Evolutionary conservation across 257 asterid genomes (phyloP).

Genomic region (Nicotiana paniculata): DNA sequence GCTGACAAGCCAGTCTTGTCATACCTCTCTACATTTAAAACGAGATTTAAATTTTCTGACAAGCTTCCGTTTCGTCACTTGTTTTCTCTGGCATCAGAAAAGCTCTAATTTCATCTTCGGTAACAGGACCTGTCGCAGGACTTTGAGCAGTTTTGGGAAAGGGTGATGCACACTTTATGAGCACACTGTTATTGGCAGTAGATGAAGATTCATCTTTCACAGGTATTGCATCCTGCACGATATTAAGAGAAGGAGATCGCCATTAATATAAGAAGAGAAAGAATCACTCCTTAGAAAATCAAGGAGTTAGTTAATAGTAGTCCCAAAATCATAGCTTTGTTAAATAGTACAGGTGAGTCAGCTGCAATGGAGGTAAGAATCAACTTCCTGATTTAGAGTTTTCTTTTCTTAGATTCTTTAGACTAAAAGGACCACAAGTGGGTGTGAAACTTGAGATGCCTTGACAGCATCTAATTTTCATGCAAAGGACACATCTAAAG

Average conservation of each 20-base stretch:
- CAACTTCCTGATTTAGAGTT: too few relatives aligned
- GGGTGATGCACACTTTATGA: conserved; percentile 45
- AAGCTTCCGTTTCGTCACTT: conserved; percentile 82
- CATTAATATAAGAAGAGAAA: background rate
- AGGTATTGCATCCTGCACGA: conserved; percentile 54
- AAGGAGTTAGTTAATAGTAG: background rate
- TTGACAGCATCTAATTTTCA: background rate
- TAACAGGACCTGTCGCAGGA: conserved; percentile 62
- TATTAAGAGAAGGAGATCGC: background rate
- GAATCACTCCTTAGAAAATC: background rate
- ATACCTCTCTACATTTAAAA: conserved; percentile 73
- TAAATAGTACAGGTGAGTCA: background rate
- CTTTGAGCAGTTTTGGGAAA: conserved; percentile 41
- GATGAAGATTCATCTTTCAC: conserved; percentile 51
- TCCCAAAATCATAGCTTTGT: background rate
- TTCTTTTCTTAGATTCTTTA: too few relatives aligned
- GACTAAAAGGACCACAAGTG: too few relatives aligned
- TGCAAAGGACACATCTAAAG: background rate
- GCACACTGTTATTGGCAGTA: conserved; percentile 32
- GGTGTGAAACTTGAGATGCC: too few relatives aligned
- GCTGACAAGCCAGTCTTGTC: background rate
- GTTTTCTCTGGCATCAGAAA: conserved; percentile 58
- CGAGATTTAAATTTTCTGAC: conserved; percentile 82
- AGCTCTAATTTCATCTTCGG: conserved; percentile 87
- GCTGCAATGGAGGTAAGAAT: background rate